A percentile compares a stretch with the other conserved stretches of the same genome.
These are phyloP conservation scores for Vicia faba DNA, from an alignment of 306 rosid genomes.

Conservation along the genomic window DNA sequence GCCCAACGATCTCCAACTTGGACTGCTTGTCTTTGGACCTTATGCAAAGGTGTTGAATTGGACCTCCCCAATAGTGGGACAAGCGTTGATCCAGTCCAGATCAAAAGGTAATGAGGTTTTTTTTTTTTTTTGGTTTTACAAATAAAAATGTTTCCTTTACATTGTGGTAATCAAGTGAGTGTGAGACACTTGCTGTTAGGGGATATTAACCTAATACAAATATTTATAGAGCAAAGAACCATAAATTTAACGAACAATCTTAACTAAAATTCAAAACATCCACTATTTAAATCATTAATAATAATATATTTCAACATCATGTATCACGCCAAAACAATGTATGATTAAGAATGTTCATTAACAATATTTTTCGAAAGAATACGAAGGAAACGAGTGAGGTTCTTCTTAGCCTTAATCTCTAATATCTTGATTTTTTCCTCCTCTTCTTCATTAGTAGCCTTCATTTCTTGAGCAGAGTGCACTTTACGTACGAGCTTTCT, in stretches of 20 bases:
- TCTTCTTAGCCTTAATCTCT: constrained; percentile 48
- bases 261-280: background rate
- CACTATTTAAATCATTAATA: constrained; percentile 18
- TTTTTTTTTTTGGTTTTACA: no score
- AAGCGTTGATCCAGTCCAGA: no score
- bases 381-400: constrained; percentile 76
- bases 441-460: constrained; percentile 49
- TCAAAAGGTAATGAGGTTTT: no score
- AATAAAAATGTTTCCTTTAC: no score
- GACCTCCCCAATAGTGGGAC: no score
- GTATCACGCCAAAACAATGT: constrained; percentile 14
- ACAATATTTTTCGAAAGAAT: constrained; percentile 56
- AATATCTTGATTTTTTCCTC: constrained; percentile 47
- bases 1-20: no score
- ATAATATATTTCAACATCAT: constrained; percentile 15
- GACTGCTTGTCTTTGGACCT: no score
- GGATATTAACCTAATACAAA: background rate
- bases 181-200: no score
- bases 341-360: constrained; percentile 34
- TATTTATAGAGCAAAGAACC: background rate
- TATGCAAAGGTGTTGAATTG: no score
- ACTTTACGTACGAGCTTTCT: constrained; percentile 76
- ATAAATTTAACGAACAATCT: background rate
- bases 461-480: constrained; percentile 50
- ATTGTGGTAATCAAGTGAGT: no score